These are phyloP conservation scores for Craspedostauros australis DNA, from an alignment of 108 stramenopile species.

Conservation along the genomic window DNA sequence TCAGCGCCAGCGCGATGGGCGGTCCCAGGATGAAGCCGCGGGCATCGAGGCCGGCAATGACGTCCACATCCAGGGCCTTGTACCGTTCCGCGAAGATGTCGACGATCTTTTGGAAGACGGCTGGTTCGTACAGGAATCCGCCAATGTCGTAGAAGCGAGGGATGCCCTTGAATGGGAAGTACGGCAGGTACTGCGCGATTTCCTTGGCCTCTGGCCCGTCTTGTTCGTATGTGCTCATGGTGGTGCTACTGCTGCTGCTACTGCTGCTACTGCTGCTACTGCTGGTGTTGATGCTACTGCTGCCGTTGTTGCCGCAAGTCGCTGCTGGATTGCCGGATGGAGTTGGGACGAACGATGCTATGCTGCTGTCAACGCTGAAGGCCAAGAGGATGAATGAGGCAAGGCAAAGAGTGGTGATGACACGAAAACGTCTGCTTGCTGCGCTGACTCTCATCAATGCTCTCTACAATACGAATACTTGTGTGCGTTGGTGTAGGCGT, in stretches of 20 bases:
- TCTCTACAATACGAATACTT: too few species aligned
- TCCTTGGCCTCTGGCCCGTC: slow-evolving; percentile 76
- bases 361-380: too few species aligned
- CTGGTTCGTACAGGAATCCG: slow-evolving; percentile 88
- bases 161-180: slow-evolving; percentile 98
- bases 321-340: too few species aligned
- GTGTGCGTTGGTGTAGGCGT: too few species aligned
- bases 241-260: too few species aligned
- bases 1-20: slow-evolving; percentile 92
- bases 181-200: slow-evolving; percentile 93
- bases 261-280: too few species aligned
- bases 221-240: slow-evolving; percentile 50
- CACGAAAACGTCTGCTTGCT: too few species aligned
- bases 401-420: too few species aligned
- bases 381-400: too few species aligned
- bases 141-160: slow-evolving; percentile 97
- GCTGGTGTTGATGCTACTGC: background rate
- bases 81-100: slow-evolving; percentile 84
- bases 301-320: background rate
- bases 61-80: slow-evolving; percentile 73
- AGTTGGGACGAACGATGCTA: too few species aligned
- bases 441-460: too few species aligned
- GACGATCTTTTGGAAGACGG: slow-evolving; percentile 82
- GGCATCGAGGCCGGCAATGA: slow-evolving; percentile 90
- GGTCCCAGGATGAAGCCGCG: slow-evolving; percentile 96